These are phyloP conservation scores for Curvularia sp. DNA, from an alignment of 2,329 filamentous ascomycete genomes.

Conservation along the genomic window DNA sequence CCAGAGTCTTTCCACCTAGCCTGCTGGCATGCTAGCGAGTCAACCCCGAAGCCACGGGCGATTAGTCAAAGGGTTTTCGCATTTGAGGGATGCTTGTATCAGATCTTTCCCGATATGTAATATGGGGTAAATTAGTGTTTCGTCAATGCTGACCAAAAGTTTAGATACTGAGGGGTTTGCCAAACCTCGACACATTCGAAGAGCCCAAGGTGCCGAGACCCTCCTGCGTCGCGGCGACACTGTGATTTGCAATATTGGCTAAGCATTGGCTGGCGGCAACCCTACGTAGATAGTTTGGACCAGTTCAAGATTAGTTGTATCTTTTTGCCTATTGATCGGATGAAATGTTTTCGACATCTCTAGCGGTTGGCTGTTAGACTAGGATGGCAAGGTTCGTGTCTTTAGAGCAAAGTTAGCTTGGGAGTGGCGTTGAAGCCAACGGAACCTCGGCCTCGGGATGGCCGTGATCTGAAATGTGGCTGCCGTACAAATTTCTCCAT, in stretches of 20 bases:
- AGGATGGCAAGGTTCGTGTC: conserved; percentile 8
- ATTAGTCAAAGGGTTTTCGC: conserved; percentile 11
- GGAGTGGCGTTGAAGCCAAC: neutral
- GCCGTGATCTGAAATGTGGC: neutral
- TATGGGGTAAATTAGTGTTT: neutral
- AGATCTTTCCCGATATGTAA: conserved; percentile 5
- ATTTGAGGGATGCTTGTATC: neutral
- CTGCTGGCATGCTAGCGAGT: conserved; percentile 1
- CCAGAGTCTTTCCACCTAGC: conserved; percentile 1
- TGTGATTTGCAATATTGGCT: neutral
- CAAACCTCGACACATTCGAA: neutral
- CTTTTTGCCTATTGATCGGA: neutral
- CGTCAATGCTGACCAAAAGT: neutral
- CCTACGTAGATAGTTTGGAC: neutral
- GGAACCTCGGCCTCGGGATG: conserved; percentile 11
- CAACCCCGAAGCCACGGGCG: neutral
- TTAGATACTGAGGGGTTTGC: neutral
- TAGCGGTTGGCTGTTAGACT: neutral
- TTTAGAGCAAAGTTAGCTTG: conserved; percentile 3
- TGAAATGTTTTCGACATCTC: conserved; percentile 2
- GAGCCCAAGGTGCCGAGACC: neutral
- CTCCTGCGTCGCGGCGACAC: neutral
- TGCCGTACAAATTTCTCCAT: neutral
- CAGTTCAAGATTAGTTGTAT: neutral
- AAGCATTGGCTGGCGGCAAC: neutral